phyloP scores from a whole-genome alignment of 192 early-diverging fungal species.

The Haplosporangium gracile region DNA sequence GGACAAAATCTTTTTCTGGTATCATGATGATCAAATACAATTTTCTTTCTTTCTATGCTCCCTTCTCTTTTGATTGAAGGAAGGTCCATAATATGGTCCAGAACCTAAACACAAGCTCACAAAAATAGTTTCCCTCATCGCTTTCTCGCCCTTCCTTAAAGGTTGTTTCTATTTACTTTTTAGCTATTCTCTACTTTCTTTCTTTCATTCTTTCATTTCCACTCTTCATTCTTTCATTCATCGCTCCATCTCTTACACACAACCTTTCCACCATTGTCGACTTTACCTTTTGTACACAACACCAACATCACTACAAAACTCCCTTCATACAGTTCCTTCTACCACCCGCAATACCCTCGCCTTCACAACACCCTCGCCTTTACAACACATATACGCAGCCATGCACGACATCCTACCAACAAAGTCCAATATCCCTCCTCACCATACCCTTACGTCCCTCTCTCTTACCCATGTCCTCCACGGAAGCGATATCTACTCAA shows the following conservation, averaged over 20 bases:
- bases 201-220: not conserved
- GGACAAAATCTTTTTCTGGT: not conserved
- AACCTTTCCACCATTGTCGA: not conserved
- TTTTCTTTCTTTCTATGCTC: not conserved
- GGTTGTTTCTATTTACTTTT: not conserved
- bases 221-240: not conserved
- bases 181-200: not conserved
- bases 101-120: not conserved
- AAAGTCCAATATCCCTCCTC: slow-evolving; percentile 30
- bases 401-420: slow-evolving; percentile 11
- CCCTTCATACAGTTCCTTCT: not conserved
- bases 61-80: not conserved
- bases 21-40: not conserved
- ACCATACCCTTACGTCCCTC: slow-evolving; percentile 65
- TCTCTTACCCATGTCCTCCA: slow-evolving; percentile 82
- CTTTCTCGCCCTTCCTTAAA: not conserved
- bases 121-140: not conserved
- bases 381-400: not conserved
- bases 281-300: not conserved
- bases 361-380: not conserved
- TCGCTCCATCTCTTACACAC: not conserved
- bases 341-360: not conserved
- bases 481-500: slow-evolving; percentile 67
- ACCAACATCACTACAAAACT: not conserved
- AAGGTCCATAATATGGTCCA: not conserved